Conservation (phyloP, 352 stramenopile species). For the Phytophthora lateralis region DNA sequence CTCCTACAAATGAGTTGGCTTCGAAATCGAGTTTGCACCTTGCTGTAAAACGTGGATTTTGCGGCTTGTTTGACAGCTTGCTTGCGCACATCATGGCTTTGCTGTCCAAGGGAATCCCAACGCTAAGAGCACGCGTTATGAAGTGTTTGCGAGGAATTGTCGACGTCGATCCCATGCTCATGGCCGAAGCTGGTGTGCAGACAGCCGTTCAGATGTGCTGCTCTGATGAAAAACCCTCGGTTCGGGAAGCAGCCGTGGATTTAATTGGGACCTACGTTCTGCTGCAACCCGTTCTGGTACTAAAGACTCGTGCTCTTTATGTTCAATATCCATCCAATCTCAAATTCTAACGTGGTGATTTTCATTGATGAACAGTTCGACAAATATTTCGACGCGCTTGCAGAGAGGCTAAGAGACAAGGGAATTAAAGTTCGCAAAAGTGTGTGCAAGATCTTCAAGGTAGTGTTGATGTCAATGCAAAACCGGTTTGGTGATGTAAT, state of each 20-base stretch:
- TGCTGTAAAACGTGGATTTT: constrained; percentile 65
- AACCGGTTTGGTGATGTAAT: constrained; percentile 6
- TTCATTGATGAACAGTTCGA: constrained; percentile 61
- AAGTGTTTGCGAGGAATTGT: constrained; percentile 79
- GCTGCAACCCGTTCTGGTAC: constrained; percentile 77
- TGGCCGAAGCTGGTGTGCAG: constrained; percentile 68
- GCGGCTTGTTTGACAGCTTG: constrained; percentile 66
- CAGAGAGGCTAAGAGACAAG: constrained; percentile 78
- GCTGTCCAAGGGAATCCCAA: constrained; percentile 72
- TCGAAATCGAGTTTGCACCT: constrained; percentile 54
- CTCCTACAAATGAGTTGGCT: constrained; percentile 50
- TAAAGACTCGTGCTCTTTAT: constrained; percentile 10
- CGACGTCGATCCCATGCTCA: constrained; percentile 85
- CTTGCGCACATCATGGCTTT: constrained; percentile 78
- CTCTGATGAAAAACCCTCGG: constrained; percentile 76
- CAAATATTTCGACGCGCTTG: constrained; percentile 78
- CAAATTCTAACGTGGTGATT: constrained; percentile 3
- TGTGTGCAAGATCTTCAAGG: constrained; percentile 83
- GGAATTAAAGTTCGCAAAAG: constrained; percentile 87
- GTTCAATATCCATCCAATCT: neutral
- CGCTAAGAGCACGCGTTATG: constrained; percentile 77
- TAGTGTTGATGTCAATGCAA: constrained; percentile 38
- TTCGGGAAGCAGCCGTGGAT: constrained; percentile 84
- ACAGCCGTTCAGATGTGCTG: constrained; percentile 70
- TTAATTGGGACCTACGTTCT: constrained; percentile 85